Conservation (phyloP, 495 filamentous ascomycete species). For the Penicillium herquei region DNA sequence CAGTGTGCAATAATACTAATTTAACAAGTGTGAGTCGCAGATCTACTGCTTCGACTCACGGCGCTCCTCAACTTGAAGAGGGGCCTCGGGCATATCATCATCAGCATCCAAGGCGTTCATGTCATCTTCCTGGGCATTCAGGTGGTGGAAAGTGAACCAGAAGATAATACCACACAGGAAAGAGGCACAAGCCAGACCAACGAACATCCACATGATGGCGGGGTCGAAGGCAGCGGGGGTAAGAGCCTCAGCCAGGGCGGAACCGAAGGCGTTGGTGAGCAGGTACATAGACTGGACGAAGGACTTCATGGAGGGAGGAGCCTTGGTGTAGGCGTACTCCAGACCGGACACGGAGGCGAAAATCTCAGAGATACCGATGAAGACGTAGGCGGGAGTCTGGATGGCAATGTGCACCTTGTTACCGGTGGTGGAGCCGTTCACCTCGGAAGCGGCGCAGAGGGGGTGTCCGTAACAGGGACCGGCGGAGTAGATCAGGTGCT, state of each 20-base stretch:
- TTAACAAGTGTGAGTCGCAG: not conserved
- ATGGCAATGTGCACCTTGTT: constrained; percentile 64
- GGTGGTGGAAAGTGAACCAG: constrained; percentile 41
- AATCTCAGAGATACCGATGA: constrained; percentile 73
- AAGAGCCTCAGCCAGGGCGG: constrained; percentile 70
- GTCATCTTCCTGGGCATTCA: constrained; percentile 45
- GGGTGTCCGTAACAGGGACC: constrained; percentile 49
- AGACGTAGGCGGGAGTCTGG: constrained; percentile 66
- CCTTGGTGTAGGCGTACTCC: constrained; percentile 82
- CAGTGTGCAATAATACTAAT: not conserved
- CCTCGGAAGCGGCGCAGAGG: constrained; percentile 29
- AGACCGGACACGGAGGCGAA: constrained; percentile 68
- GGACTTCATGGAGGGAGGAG: constrained; percentile 79
- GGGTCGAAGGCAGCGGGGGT: constrained; percentile 69
- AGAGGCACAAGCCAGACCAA: constrained; percentile 51
- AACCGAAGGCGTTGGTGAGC: constrained; percentile 69
- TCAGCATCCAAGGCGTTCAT: constrained; percentile 49
- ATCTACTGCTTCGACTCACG: constrained; percentile 14
- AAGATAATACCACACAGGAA: constrained; percentile 46
- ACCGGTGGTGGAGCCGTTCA: constrained; percentile 32
- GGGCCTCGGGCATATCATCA: constrained; percentile 23
- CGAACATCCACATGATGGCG: constrained; percentile 67
- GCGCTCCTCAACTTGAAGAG: constrained; percentile 8
- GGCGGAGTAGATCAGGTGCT: constrained; percentile 67
- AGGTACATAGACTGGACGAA: constrained; percentile 73